Evolutionary conservation across 257 asterid genomes (phyloP).

Genomic region (Lycium ferocissimum): DNA sequence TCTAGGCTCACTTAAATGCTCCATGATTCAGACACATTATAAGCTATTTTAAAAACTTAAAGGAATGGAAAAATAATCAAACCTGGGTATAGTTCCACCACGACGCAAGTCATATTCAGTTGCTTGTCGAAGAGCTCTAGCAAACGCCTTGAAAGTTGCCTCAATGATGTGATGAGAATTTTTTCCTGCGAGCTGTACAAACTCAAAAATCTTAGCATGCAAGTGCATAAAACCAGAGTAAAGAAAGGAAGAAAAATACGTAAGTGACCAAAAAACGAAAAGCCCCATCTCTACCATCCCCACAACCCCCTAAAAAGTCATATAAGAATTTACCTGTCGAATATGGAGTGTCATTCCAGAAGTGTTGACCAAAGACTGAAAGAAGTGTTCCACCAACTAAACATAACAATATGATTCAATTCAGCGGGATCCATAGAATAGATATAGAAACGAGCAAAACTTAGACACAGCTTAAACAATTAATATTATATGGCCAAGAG

Average conservation of each 20-base stretch:
- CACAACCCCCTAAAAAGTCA: background rate
- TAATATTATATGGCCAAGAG: background rate
- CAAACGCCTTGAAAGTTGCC: constrained; percentile 99
- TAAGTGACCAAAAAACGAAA: background rate
- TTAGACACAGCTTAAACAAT: background rate
- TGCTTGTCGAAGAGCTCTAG: constrained; percentile 99
- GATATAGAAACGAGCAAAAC: background rate
- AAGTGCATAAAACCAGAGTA: background rate
- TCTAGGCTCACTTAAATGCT: background rate
- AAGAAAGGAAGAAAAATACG: background rate
- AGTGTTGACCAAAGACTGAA: constrained; percentile 94
- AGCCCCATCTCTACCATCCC: background rate
- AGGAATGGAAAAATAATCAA: constrained; percentile 1
- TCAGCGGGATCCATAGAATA: background rate
- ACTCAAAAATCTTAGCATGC: constrained; percentile 4
- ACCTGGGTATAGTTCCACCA: constrained; percentile 92
- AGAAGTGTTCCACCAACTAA: constrained; percentile 98
- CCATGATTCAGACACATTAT: constrained; percentile 21
- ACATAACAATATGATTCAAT: background rate
- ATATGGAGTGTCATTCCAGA: constrained; percentile 99
- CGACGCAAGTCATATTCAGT: constrained; percentile 87
- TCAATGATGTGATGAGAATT: constrained; percentile 98
- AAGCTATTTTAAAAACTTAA: background rate
- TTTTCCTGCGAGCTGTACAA: constrained; percentile 79
- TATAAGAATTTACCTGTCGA: constrained; percentile 66